Conservation (phyloP, 2,329 filamentous ascomycete genomes). For the Bipolaris victoriae region DNA sequence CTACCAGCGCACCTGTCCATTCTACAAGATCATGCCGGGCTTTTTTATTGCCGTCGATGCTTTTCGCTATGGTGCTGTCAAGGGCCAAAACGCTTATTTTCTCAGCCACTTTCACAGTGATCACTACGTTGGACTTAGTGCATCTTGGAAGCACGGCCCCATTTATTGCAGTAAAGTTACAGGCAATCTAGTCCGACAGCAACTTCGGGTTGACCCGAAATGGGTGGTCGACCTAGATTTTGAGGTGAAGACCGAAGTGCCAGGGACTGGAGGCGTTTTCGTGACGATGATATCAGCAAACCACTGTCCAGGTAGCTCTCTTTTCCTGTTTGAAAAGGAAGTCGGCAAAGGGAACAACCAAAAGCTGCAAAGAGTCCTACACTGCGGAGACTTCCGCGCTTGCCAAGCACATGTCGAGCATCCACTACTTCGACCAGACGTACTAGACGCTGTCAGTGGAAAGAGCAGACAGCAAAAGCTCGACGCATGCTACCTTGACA, state of each 20-base stretch:
- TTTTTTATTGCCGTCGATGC: constrained; percentile 94
- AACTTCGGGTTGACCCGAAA: constrained; percentile 82
- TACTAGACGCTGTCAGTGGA: constrained; percentile 71
- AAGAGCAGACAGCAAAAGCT: constrained; percentile 82
- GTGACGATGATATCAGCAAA: constrained; percentile 97
- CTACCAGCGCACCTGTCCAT: constrained; percentile 90
- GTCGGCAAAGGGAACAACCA: constrained; percentile 65
- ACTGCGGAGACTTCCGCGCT: constrained; percentile 95
- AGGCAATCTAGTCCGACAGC: constrained; percentile 83
- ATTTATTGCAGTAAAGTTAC: constrained; percentile 97
- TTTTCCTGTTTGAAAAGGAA: constrained; percentile 89
- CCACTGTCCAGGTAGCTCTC: constrained; percentile 91
- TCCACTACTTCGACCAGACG: constrained; percentile 77
- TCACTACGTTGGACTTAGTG: constrained; percentile 90
- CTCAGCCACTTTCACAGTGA: constrained; percentile 98
- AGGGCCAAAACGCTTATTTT: constrained; percentile 93
- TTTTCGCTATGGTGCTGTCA: constrained; percentile 90
- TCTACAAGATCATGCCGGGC: constrained; percentile 97
- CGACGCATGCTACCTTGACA: constrained; percentile 95
- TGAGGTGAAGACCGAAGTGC: constrained; percentile 78
- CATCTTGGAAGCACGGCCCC: constrained; percentile 88
- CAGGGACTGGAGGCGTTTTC: constrained; percentile 78
- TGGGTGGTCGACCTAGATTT: constrained; percentile 88
- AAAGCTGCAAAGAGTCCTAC: constrained; percentile 78
- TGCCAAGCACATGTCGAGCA: constrained; percentile 84